Percentiles rank a stretch among this genome's conserved stretches.
phyloP scores from a whole-genome alignment of 208 protist genomes.

The Angomonas ambiguus region DNA sequence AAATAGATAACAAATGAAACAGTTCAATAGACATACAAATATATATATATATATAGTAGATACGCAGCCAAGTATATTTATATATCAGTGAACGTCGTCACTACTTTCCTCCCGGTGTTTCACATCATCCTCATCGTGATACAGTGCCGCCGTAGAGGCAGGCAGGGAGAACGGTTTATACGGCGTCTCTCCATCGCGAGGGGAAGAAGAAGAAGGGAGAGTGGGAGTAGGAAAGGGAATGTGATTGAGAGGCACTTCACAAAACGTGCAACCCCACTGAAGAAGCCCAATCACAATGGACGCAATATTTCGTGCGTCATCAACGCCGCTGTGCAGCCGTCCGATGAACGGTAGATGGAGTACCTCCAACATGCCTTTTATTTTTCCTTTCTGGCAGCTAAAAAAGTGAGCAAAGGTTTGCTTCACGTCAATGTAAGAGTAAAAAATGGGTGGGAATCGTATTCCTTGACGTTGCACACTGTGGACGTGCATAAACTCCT shows the following conservation, averaged over 20 bases:
- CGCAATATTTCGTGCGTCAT: conserved; percentile 84
- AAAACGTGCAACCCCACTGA: conserved; percentile 66
- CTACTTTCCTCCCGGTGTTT: no score
- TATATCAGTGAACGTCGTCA: no score
- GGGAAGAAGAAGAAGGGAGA: neutral
- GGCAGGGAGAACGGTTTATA: neutral
- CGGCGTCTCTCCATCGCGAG: neutral
- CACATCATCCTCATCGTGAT: no score
- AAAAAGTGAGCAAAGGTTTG: conserved; percentile 75
- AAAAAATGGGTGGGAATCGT: conserved; percentile 78
- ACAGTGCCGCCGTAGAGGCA: neutral
- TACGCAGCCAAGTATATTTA: no score
- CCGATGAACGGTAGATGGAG: conserved; percentile 73
- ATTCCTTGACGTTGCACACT: conserved; percentile 71
- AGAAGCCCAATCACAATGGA: conserved; percentile 82
- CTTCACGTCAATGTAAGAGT: conserved; percentile 87
- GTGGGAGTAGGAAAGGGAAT: neutral
- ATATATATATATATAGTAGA: no score
- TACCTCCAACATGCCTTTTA: conserved; percentile 85
- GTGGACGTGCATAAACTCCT: conserved; percentile 83
- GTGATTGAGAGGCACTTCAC: conserved; percentile 59
- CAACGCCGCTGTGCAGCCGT: conserved; percentile 79
- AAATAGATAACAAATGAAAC: no score
- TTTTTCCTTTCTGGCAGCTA: conserved; percentile 69
- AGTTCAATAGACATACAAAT: no score